phyloP scores from a whole-genome alignment of 495 filamentous ascomycete genomes.

The Tuber calosporum region DNA sequence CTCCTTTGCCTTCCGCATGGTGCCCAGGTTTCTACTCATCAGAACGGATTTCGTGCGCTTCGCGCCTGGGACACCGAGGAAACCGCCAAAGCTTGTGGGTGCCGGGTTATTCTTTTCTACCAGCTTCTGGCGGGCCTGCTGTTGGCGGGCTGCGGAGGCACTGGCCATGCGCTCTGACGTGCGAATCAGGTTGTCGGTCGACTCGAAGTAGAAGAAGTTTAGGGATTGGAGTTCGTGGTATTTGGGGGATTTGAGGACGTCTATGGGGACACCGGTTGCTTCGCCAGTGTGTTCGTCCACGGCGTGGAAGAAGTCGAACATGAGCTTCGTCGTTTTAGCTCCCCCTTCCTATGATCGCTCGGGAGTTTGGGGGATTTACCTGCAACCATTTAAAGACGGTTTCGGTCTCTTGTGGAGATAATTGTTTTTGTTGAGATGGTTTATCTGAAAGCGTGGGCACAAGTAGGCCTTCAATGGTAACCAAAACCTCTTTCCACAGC shows the following conservation, averaged over 20 bases:
- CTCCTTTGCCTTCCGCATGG: constrained; percentile 90
- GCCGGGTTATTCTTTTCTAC: constrained; percentile 27
- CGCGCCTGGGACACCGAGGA: constrained; percentile 63
- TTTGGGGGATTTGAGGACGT: constrained; percentile 91
- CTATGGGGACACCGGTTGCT: constrained; percentile 75
- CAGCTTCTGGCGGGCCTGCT: constrained; percentile 51
- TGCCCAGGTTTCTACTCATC: constrained; percentile 88
- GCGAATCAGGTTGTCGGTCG: constrained; percentile 82
- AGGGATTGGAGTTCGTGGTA: constrained; percentile 93
- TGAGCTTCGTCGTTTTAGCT: constrained; percentile 50
- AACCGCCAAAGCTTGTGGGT: constrained; percentile 52
- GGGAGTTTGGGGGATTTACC: constrained; percentile 17
- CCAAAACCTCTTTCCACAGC: constrained; percentile 94
- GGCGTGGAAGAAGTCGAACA: constrained; percentile 93
- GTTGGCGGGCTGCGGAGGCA: constrained; percentile 69
- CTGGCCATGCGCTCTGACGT: constrained; percentile 92
- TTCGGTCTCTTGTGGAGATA: constrained; percentile 85
- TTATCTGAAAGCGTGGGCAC: constrained; percentile 96
- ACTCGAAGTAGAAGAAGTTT: constrained; percentile 97
- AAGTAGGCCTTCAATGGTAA: constrained; percentile 79
- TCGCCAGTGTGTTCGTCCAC: constrained; percentile 79
- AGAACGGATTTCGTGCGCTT: constrained; percentile 87
- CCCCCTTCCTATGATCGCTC: constrained; percentile 1
- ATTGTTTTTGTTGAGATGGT: constrained; percentile 75
- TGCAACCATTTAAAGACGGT: constrained; percentile 89